phyloP scores from a whole-genome alignment of 2,329 filamentous ascomycete species.

The Tolypocladium ovalisporum region DNA sequence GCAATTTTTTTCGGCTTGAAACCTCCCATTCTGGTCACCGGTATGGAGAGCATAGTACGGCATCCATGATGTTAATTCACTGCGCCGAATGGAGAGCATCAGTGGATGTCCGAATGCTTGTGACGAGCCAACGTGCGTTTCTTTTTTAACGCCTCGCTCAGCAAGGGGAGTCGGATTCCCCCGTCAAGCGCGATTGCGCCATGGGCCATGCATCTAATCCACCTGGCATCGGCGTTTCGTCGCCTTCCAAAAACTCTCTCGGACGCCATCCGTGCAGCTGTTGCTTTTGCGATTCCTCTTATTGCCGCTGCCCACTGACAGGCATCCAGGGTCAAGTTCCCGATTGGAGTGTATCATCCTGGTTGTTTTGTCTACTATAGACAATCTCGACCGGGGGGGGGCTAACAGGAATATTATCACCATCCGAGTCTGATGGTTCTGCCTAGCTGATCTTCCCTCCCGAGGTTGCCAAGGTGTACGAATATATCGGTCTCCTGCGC shows the following conservation, averaged over 20 bases:
- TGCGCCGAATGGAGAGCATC: neutral
- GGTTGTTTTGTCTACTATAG: neutral
- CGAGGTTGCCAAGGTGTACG: neutral
- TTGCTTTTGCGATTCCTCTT: neutral
- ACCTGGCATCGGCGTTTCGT: too few relatives aligned
- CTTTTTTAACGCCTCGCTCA: neutral
- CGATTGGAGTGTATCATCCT: neutral
- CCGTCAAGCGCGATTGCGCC: neutral
- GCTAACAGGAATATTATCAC: neutral
- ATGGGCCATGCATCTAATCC: neutral
- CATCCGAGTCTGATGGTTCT: too few relatives aligned
- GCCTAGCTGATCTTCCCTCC: neutral
- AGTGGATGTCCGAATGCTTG: neutral
- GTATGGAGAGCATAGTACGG: neutral
- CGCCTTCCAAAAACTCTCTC: neutral
- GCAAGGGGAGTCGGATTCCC: neutral
- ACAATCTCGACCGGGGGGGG: neutral
- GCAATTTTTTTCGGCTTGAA: neutral
- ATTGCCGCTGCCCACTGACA: neutral
- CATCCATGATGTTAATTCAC: neutral
- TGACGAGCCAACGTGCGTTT: neutral
- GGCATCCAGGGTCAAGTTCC: neutral
- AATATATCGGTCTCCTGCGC: neutral
- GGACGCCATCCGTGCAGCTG: neutral
- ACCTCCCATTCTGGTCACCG: neutral